phyloP scores from a whole-genome alignment of 768 basidiomycete species.

The Hygrophorus pudorinus region DNA sequence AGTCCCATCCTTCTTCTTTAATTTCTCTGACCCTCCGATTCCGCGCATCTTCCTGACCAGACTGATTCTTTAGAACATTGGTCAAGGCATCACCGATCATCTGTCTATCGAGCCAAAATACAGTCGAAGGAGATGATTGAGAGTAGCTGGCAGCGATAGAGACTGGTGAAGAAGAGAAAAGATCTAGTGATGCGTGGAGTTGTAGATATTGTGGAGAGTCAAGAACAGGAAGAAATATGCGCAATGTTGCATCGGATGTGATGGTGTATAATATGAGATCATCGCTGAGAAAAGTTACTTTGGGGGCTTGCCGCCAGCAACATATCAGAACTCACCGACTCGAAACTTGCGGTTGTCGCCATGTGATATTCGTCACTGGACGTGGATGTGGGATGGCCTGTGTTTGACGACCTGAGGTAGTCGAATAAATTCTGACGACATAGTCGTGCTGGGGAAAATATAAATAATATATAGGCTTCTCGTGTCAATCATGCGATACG shows the following conservation, averaged over 20 bases:
- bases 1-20: slow-evolving; percentile 64
- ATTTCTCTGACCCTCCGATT: slow-evolving; percentile 48
- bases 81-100: slow-evolving; percentile 41
- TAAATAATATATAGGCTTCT: slow-evolving; percentile 1
- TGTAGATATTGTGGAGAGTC: slow-evolving; percentile 81
- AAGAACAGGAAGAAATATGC: slow-evolving; percentile 81
- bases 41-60: slow-evolving; percentile 34
- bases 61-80: slow-evolving; percentile 25
- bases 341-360: slow-evolving; percentile 62
- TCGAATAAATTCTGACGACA: slow-evolving; percentile 56
- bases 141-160: slow-evolving; percentile 23
- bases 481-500: slow-evolving; percentile 10
- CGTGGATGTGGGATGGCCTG: slow-evolving; percentile 68
- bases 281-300: slow-evolving; percentile 32
- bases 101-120: slow-evolving; percentile 66
- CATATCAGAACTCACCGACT: slow-evolving; percentile 33
- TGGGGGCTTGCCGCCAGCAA: not conserved
- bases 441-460: slow-evolving; percentile 37
- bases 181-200: slow-evolving; percentile 70
- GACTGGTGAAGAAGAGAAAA: slow-evolving; percentile 48
- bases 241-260: slow-evolving; percentile 71
- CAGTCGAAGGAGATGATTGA: slow-evolving; percentile 29
- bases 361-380: slow-evolving; percentile 57
- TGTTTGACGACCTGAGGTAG: slow-evolving; percentile 57
- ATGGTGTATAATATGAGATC: slow-evolving; percentile 77